These are phyloP conservation scores for Panellus pusillus DNA, from an alignment of 768 basidiomycete species.

Conservation along the genomic window DNA sequence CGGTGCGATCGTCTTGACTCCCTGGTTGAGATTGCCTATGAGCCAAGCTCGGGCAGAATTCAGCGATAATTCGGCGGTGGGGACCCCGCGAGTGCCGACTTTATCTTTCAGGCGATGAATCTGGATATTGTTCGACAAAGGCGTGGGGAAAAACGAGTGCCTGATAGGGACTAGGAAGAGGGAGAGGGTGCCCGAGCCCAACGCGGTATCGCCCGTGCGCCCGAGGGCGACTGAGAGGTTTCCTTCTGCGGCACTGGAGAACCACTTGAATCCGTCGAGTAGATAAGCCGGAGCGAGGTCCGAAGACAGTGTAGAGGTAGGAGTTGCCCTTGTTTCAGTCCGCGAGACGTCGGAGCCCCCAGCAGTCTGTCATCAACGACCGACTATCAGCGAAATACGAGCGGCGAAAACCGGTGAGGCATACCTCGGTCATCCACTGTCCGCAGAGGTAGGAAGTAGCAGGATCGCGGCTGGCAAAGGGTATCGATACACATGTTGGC, in stretches of 20 bases:
- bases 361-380: conserved; percentile 40
- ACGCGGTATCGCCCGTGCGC: conserved; percentile 55
- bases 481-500: neutral
- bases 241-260: conserved; percentile 80
- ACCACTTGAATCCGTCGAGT: conserved; percentile 80
- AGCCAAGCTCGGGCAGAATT: conserved; percentile 59
- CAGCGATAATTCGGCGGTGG: conserved; percentile 72
- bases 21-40: conserved; percentile 55
- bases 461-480: conserved; percentile 58
- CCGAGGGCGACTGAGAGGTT: conserved; percentile 54
- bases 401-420: conserved; percentile 29
- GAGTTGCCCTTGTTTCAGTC: conserved; percentile 63
- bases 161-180: conserved; percentile 71
- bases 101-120: conserved; percentile 80
- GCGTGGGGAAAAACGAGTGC: conserved; percentile 49
- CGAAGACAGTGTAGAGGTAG: conserved; percentile 22
- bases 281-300: conserved; percentile 41
- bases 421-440: conserved; percentile 82
- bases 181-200: conserved; percentile 65
- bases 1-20: conserved; percentile 65
- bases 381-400: too few species aligned
- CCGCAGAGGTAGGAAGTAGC: conserved; percentile 64
- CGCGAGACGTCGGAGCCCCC: conserved; percentile 77
- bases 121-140: conserved; percentile 55
- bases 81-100: conserved; percentile 69